phyloP scores from a whole-genome alignment of 345 rosid genomes.

The Salix viminalis region DNA sequence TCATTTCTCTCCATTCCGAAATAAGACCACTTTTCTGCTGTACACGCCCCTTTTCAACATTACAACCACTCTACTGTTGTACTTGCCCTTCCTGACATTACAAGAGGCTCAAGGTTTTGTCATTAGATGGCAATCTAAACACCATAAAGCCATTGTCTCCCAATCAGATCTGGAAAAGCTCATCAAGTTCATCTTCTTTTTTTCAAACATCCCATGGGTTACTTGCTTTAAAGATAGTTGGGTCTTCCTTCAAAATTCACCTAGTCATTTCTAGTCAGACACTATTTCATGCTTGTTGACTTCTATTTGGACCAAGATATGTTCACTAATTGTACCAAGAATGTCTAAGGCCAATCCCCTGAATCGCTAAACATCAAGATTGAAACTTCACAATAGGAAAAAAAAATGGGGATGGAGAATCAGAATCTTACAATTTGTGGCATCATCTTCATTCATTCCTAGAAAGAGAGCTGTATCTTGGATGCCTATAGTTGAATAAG shows the following conservation, averaged over 20 bases:
- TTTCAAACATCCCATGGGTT: no score
- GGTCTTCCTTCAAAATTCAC: background rate
- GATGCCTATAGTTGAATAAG: constrained; percentile 77
- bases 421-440: constrained; percentile 58
- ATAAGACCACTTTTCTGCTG: background rate
- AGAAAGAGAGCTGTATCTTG: constrained; percentile 68
- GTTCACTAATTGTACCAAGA: no score
- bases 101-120: no score
- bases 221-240: background rate
- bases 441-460: constrained; percentile 85
- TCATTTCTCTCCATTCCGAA: background rate
- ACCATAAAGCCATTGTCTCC: no score
- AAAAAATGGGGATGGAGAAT: background rate
- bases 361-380: background rate
- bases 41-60: background rate
- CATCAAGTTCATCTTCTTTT: no score
- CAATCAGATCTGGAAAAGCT: no score
- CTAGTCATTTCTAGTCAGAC: background rate
- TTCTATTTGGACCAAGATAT: background rate
- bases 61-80: background rate
- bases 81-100: no score
- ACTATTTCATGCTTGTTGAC: background rate
- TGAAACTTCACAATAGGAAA: background rate
- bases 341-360: background rate
- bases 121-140: no score